Conservation (phyloP, 2,329 filamentous ascomycete genomes). For the Plenodomus biglobosus region DNA sequence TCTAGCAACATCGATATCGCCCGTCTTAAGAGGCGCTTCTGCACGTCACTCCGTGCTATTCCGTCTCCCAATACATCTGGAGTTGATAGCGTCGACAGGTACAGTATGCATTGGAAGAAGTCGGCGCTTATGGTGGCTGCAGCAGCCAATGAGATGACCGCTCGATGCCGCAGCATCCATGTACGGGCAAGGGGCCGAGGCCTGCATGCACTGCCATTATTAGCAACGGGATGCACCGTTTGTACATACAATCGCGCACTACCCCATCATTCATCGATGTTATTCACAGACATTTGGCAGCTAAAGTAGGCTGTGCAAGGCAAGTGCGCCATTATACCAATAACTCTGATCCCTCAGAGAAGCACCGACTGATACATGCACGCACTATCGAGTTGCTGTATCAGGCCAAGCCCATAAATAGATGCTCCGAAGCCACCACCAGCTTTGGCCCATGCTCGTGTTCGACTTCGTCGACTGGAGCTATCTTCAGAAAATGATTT, state of each 20-base stretch:
- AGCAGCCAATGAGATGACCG: constrained; percentile 7
- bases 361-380: too few species aligned
- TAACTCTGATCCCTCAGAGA: too few species aligned
- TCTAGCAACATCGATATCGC: constrained; percentile 10
- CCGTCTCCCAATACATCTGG: not conserved
- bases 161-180: not conserved
- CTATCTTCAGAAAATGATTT: too few species aligned
- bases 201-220: not conserved
- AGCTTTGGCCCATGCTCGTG: too few species aligned
- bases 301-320: too few species aligned
- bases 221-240: not conserved
- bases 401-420: too few species aligned
- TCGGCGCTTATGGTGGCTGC: constrained; percentile 13
- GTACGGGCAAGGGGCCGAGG: not conserved
- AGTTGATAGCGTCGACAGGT: not conserved
- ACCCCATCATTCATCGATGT: not conserved
- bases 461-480: too few species aligned
- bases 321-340: too few species aligned
- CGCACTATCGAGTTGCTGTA: too few species aligned
- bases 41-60: not conserved
- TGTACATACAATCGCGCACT: not conserved
- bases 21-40: constrained; percentile 18
- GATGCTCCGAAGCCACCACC: too few species aligned
- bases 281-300: too few species aligned
- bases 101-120: not conserved